A percentile compares a stretch with the other conserved stretches of the same genome.
These are phyloP conservation scores for Gymnopilus junonius DNA, from an alignment of 768 basidiomycete genomes.

Conservation along the genomic window DNA sequence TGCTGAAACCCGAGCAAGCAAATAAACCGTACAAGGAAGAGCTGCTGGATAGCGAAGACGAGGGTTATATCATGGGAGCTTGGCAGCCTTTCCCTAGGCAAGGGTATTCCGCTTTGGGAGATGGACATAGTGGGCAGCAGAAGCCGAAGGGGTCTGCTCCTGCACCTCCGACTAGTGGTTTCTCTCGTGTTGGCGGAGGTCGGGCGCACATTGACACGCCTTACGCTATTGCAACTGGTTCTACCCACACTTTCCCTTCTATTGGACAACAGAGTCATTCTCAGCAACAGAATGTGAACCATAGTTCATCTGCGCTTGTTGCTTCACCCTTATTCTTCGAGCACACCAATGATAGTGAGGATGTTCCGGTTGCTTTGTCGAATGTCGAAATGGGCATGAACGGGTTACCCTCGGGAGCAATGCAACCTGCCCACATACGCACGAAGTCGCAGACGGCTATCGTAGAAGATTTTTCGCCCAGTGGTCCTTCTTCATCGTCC, in stretches of 20 bases:
- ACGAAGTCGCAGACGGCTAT: conserved; percentile 86
- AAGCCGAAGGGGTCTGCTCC: conserved; percentile 23
- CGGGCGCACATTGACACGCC: conserved; percentile 85
- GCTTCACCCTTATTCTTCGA: conserved; percentile 14
- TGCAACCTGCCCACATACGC: conserved; percentile 68
- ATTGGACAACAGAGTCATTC: conserved; percentile 47
- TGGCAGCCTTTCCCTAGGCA: conserved; percentile 76
- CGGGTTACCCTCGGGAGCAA: conserved; percentile 61
- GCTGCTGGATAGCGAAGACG: conserved; percentile 64
- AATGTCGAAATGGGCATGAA: conserved; percentile 19
- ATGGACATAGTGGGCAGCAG: conserved; percentile 3
- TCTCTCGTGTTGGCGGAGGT: conserved; percentile 88
- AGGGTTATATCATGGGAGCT: conserved; percentile 93
- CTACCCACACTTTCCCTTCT: conserved; percentile 71
- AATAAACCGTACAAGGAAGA: conserved; percentile 74
- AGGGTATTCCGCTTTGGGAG: conserved; percentile 32
- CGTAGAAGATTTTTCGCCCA: conserved; percentile 58
- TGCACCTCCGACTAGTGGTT: conserved; percentile 51
- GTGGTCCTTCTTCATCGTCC: conserved; percentile 12
- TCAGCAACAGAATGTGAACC: conserved; percentile 15
- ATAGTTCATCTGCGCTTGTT: conserved; percentile 22
- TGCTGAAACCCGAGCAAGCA: conserved; percentile 81
- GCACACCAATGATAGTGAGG: conserved; percentile 13
- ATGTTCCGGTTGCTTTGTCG: conserved; percentile 21
- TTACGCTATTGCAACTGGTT: conserved; percentile 68